These are phyloP conservation scores for Aspergillus flavus DNA, from an alignment of 2,329 filamentous ascomycete genomes.

Conservation along the genomic window DNA sequence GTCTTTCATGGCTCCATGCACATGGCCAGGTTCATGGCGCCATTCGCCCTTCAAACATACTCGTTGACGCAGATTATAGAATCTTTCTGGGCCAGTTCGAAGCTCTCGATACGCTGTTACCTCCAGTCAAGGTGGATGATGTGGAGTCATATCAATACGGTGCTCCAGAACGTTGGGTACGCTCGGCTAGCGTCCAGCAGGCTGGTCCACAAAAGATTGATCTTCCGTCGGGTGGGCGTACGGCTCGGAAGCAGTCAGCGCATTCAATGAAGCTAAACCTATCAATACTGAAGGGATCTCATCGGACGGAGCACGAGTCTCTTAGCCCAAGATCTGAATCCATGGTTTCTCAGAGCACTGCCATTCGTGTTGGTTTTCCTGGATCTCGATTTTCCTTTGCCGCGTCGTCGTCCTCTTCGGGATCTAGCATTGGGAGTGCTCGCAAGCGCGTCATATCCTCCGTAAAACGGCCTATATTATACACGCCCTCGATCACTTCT, in stretches of 20 bases:
- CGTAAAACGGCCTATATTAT: conserved; percentile 32
- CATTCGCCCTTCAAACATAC: conserved; percentile 63
- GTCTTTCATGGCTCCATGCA: conserved; percentile 59
- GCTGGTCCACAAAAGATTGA: conserved; percentile 30
- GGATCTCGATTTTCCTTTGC: conserved; percentile 35
- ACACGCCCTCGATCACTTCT: conserved; percentile 38
- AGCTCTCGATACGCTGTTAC: conserved; percentile 56
- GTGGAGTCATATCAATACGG: conserved; percentile 62
- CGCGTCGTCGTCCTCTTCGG: conserved; percentile 38
- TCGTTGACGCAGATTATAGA: conserved; percentile 58
- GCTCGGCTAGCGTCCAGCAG: conserved; percentile 40
- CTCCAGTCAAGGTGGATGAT: conserved; percentile 55
- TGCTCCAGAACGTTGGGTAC: conserved; percentile 58
- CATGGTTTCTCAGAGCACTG: conserved; percentile 37
- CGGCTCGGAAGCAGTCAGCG: conserved; percentile 32
- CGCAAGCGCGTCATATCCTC: conserved; percentile 22
- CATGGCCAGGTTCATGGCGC: conserved; percentile 58
- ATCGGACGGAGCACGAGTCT: conserved; percentile 21
- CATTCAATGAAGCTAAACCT: conserved; percentile 25
- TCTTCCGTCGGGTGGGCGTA: conserved; percentile 47
- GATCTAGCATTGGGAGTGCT: conserved; percentile 27
- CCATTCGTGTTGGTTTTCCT: conserved; percentile 35
- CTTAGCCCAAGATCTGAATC: conserved; percentile 33
- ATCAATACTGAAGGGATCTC: conserved; percentile 25
- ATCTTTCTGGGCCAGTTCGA: conserved; percentile 63